These are phyloP conservation scores for Geranium incanum DNA, from an alignment of 441 rosid species.

Conservation along the genomic window DNA sequence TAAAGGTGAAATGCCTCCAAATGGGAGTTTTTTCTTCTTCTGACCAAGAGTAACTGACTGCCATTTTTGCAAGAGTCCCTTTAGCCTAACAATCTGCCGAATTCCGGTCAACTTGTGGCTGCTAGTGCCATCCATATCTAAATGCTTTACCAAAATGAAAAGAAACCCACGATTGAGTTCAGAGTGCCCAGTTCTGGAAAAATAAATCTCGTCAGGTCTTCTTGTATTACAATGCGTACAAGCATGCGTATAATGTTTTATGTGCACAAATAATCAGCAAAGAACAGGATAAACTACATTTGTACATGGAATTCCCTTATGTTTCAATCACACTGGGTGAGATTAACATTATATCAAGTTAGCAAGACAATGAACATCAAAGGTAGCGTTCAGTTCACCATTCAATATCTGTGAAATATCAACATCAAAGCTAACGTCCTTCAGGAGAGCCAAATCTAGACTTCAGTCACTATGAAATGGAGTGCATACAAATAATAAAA, in stretches of 20 bases:
- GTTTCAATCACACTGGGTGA: background rate
- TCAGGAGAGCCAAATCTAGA: background rate
- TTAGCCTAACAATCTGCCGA: constrained; percentile 67
- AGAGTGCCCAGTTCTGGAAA: constrained; percentile 25
- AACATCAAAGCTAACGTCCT: background rate
- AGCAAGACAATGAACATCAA: background rate
- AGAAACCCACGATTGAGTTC: constrained; percentile 24
- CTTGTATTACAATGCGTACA: constrained; percentile 26
- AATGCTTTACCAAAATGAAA: constrained; percentile 26
- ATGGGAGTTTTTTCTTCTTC: constrained; percentile 25
- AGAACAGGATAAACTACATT: background rate
- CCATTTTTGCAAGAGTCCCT: constrained; percentile 81
- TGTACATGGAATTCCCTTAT: background rate
- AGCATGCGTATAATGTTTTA: background rate
- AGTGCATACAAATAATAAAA: background rate
- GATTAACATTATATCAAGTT: background rate
- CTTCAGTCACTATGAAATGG: background rate
- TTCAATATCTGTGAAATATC: no score
- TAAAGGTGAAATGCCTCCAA: constrained; percentile 34
- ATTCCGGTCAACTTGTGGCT: constrained; percentile 62
- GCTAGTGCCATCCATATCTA: constrained; percentile 48
- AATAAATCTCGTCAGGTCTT: constrained; percentile 36
- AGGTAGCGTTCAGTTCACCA: background rate
- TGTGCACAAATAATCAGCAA: background rate
- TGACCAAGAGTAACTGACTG: constrained; percentile 56